Evolutionary conservation across 1,284 basidiomycete genomes (phyloP).

Genomic region (Jaminaea rosea): DNA sequence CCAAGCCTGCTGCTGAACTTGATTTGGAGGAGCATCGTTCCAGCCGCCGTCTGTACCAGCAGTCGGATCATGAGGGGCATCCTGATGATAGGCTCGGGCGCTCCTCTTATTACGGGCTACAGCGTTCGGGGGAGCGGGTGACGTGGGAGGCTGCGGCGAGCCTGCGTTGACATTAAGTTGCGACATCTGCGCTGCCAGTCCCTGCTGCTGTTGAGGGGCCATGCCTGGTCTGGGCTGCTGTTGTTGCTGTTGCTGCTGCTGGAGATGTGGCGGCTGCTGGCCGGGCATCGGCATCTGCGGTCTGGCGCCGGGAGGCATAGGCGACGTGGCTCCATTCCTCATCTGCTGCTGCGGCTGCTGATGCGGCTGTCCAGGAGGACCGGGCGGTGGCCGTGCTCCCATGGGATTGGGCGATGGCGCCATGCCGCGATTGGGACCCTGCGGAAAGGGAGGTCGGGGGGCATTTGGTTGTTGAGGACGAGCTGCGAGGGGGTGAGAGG

Average conservation of each 20-base stretch:
- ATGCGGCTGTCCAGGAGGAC: slow-evolving; percentile 1
- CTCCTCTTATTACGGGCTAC: slow-evolving; percentile 38
- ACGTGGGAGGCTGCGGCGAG: slow-evolving; percentile 10
- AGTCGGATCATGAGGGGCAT: slow-evolving; percentile 13
- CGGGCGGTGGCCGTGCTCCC: neutral
- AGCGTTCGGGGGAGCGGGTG: slow-evolving; percentile 9
- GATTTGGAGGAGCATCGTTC: slow-evolving; percentile 37
- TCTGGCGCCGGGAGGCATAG: neutral
- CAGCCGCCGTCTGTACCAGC: slow-evolving; percentile 14
- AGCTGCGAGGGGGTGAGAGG: too few species aligned
- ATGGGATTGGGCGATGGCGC: neutral
- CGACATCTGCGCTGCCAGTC: slow-evolving; percentile 21
- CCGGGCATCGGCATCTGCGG: neutral
- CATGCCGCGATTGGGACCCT: too few species aligned
- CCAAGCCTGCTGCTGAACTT: slow-evolving; percentile 28
- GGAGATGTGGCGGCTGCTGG: slow-evolving; percentile 6
- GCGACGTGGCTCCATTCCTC: neutral
- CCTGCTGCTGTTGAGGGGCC: neutral
- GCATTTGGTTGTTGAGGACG: too few species aligned
- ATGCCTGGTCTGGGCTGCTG: slow-evolving; percentile 3
- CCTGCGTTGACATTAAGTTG: slow-evolving; percentile 15
- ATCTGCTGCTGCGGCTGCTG: neutral
- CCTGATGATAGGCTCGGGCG: slow-evolving; percentile 45
- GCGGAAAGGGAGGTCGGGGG: too few species aligned
- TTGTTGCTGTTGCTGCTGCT: slow-evolving; percentile 11